phyloP scores from a whole-genome alignment of 768 basidiomycete species.

The Mycena rosella region DNA sequence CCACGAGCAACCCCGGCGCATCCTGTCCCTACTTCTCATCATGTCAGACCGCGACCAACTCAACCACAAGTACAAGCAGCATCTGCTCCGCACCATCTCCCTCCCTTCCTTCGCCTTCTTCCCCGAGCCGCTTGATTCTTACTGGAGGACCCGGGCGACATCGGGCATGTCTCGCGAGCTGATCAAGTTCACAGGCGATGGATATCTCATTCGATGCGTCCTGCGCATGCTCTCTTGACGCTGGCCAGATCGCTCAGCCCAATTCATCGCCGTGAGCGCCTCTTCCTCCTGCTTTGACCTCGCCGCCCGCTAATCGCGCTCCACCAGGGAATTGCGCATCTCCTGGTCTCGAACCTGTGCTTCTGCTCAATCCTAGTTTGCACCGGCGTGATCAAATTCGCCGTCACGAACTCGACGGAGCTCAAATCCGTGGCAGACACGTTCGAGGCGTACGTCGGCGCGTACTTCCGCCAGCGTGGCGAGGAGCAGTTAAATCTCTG shows the following conservation, averaged over 20 bases:
- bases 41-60: not conserved
- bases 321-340: not conserved
- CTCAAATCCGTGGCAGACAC: constrained; percentile 11
- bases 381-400: not conserved
- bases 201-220: constrained; percentile 9
- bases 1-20: too few relatives aligned
- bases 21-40: too few relatives aligned
- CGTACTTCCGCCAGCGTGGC: constrained; percentile 9
- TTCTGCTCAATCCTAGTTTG: constrained; percentile 9
- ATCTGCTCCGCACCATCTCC: constrained; percentile 3
- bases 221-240: constrained; percentile 6
- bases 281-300: too few relatives aligned
- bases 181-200: constrained; percentile 14
- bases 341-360: constrained; percentile 8
- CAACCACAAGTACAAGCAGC: not conserved
- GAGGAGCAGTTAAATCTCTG: not conserved
- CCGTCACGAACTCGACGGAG: not conserved
- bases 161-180: constrained; percentile 9
- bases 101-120: not conserved
- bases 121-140: not conserved
- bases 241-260: not conserved
- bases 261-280: too few relatives aligned
- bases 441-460: constrained; percentile 5
- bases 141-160: constrained; percentile 11
- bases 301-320: not conserved